Percentiles rank a stretch among this genome's conserved stretches.
Evolutionary conservation across 768 basidiomycete species (phyloP).

Genomic region (Suillus clintonianus): DNA sequence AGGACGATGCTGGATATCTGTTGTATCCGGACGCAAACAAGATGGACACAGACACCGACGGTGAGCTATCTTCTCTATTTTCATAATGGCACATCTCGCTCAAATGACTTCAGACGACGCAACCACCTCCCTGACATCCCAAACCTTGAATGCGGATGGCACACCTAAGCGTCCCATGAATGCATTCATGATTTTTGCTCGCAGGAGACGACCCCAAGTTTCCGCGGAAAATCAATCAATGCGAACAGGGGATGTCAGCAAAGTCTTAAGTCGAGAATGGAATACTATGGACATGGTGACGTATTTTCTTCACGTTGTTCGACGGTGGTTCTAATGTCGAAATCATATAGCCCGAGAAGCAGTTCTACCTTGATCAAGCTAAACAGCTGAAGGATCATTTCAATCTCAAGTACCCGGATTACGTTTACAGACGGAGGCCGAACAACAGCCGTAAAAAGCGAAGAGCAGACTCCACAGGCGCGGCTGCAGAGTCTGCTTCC

Average conservation of each 20-base stretch:
- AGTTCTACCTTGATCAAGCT: conserved; percentile 86
- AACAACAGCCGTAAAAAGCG: conserved; percentile 81
- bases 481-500: conserved; percentile 31
- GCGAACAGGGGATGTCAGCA: conserved; percentile 90
- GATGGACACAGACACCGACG: conserved; percentile 48
- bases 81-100: conserved; percentile 15
- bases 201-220: conserved; percentile 79
- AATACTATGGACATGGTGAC: conserved; percentile 73
- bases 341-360: conserved; percentile 65
- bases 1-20: conserved; percentile 46
- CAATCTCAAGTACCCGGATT: conserved; percentile 85
- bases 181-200: conserved; percentile 92
- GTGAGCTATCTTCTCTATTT: conserved; percentile 29
- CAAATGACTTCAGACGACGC: conserved; percentile 35
- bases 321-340: conserved; percentile 8
- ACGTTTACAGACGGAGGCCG: conserved; percentile 84
- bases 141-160: conserved; percentile 83
- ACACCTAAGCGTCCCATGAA: conserved; percentile 93
- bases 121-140: conserved; percentile 60
- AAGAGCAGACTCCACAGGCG: conserved; percentile 34
- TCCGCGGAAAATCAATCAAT: conserved; percentile 86
- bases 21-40: conserved; percentile 37
- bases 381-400: conserved; percentile 85
- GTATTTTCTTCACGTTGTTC: conserved; percentile 11
- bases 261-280: conserved; percentile 87